Conservation (phyloP, 140 eudicot genomes). For the Anethum foeniculum region DNA sequence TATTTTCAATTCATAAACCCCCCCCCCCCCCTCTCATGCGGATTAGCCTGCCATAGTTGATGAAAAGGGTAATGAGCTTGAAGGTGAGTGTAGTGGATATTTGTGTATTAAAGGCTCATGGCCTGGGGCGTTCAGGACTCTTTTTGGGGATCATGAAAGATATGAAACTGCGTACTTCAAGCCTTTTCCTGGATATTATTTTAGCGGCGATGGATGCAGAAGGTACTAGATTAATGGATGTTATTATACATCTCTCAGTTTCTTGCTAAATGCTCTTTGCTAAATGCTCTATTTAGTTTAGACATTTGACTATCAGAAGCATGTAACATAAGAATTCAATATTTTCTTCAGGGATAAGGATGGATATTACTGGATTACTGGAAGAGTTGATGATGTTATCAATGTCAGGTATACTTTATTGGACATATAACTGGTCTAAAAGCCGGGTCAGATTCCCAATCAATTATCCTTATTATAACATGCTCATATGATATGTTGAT, state of each 20-base stretch:
- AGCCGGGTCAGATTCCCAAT: not conserved
- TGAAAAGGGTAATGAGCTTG: conserved; percentile 85
- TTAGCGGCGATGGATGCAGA: conserved; percentile 96
- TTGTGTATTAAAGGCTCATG: conserved; percentile 78
- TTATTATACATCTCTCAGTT: not conserved
- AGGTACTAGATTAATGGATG: conserved; percentile 37
- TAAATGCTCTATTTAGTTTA: not conserved
- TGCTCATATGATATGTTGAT: not conserved
- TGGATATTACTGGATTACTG: conserved; percentile 98
- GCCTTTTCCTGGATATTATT: conserved; percentile 90
- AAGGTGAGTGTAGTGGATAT: conserved; percentile 97
- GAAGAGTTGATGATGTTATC: conserved; percentile 98
- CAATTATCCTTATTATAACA: not conserved
- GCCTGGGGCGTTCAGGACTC: conserved; percentile 97
- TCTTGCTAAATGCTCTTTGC: not conserved
- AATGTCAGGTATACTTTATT: conserved; percentile 63
- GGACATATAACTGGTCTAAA: not conserved
- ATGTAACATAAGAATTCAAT: not conserved
- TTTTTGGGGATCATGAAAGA: conserved; percentile 94
- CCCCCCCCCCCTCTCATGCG: not conserved
- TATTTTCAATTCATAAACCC: not conserved
- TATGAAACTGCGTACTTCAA: conserved; percentile 91
- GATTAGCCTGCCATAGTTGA: conserved; percentile 90
- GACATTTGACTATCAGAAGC: not conserved
- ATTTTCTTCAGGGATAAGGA: conserved; percentile 66